Evolutionary conservation across 129 eudicot species (phyloP), one percentile per base, ranked within the genome.

Genomic region (Erigeron canadensis): DNA sequence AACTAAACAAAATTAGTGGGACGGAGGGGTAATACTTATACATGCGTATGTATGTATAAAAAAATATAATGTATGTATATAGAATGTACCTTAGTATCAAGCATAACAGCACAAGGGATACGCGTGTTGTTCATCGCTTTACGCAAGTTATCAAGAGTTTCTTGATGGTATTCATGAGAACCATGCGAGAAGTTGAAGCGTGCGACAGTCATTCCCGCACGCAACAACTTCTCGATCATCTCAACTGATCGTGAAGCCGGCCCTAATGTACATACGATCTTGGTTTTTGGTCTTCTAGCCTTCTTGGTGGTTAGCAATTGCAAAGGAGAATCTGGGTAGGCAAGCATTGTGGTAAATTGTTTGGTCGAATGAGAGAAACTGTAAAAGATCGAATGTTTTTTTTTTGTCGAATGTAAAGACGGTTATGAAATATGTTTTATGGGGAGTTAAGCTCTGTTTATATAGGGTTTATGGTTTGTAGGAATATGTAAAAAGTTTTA

Each of bases 171-270:
- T 8, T 34, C 19, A 53, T 75, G 72, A 53, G 51, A 28, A 11
- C 79, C 72, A 65, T 75, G 79, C 15, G 79, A 75, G 64, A 75
- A 75, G 63, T 75, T 64, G 65, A 75, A 50, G 17, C 56, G 56
- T 50, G 56, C 56, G 17, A 50, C 19, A 18, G 15, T 50, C 56
- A 50, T 50, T 7, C 56, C 56, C 17, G 56, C 56, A 50, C 56
- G 56, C 56, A 50, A 15, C 56, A 50, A 50, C 56, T 50, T 50
- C 56, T 50, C 56, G 7, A 15, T n/a, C 56, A 50, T 50, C 19
- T 15, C 56, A n/a, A 50, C 56, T 1, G 56, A 50, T 50, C 56
- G 4, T 12, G 56, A 50, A 11, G 16, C n/a, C 56, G 56, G 56
- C 56, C 56, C 56, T 50, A 50, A 18, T 7, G 56, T 50, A 50